Percentiles rank a stretch among this genome's conserved stretches.
Evolutionary conservation across 1,139 yeast species (phyloP).

Genomic region (Kodamaea derodonti): DNA sequence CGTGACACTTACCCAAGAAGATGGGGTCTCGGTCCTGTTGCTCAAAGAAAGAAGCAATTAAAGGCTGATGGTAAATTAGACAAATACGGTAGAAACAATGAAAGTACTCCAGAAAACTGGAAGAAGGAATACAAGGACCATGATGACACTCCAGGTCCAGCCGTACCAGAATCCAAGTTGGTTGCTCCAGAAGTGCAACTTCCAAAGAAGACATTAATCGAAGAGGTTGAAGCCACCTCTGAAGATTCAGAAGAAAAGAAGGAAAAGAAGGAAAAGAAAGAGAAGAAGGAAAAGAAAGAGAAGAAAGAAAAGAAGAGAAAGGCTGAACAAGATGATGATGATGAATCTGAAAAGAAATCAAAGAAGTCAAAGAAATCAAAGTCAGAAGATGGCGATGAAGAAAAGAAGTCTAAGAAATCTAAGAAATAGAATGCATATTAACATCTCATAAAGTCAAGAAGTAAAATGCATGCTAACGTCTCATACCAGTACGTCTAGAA

Average conservation of each 20-base stretch:
- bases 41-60: conserved; percentile 96
- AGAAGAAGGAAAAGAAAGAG: conserved; percentile 64
- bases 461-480: background rate
- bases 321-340: conserved; percentile 28
- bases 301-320: conserved; percentile 61
- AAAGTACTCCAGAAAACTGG: conserved; percentile 92
- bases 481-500: background rate
- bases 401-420: conserved; percentile 42
- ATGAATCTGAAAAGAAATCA: conserved; percentile 27
- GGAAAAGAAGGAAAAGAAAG: conserved; percentile 48
- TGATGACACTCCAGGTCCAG: conserved; percentile 59
- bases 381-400: conserved; percentile 15
- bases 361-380: conserved; percentile 43
- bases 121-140: conserved; percentile 81
- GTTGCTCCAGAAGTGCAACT: conserved; percentile 49
- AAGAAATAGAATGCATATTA: conserved; percentile 15
- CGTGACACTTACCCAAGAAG: conserved; percentile 98
- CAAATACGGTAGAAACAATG: conserved; percentile 90
- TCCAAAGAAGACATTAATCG: conserved; percentile 46
- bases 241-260: conserved; percentile 28
- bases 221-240: conserved; percentile 34
- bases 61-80: conserved; percentile 97
- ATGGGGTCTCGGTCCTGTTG: conserved; percentile 99
- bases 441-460: background rate
- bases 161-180: conserved; percentile 45